Conservation (phyloP, 225 moss, liverwort and hornwort species). For the Rhytidiadelphus loreus region DNA sequence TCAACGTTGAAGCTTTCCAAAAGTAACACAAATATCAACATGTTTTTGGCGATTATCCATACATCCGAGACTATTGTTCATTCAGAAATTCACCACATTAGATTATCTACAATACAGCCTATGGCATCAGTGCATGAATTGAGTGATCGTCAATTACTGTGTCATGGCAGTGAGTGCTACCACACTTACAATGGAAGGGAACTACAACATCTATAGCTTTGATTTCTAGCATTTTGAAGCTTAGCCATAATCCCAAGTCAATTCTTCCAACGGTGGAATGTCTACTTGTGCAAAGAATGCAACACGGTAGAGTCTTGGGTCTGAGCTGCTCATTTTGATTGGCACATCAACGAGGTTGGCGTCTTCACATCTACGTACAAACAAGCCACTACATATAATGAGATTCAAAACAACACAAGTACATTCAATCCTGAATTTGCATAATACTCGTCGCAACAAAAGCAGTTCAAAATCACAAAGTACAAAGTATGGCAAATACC, state of each 20-base stretch:
- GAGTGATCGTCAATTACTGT: no score
- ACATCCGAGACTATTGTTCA: no score
- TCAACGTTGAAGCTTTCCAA: no score
- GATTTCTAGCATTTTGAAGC: not conserved
- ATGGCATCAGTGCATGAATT: no score
- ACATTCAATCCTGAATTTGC: no score
- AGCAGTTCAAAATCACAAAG: not conserved
- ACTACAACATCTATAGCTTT: not conserved
- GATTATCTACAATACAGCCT: no score
- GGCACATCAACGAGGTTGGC: not conserved
- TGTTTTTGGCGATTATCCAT: no score
- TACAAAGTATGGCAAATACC: no score
- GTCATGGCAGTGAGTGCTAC: not conserved
- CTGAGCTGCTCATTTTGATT: not conserved
- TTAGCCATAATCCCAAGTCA: not conserved
- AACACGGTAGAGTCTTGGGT: not conserved
- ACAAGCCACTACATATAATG: not conserved
- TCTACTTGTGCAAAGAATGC: not conserved
- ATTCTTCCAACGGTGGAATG: not conserved
- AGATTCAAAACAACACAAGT: not conserved
- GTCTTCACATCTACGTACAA: not conserved
- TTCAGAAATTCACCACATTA: no score
- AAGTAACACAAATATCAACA: no score
- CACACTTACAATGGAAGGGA: not conserved
- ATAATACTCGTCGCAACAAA: not conserved